Evolutionary conservation across 2,329 filamentous ascomycete genomes (phyloP), one percentile per base, ranked within the genome.

Genomic region (Colletotrichum sp.): DNA sequence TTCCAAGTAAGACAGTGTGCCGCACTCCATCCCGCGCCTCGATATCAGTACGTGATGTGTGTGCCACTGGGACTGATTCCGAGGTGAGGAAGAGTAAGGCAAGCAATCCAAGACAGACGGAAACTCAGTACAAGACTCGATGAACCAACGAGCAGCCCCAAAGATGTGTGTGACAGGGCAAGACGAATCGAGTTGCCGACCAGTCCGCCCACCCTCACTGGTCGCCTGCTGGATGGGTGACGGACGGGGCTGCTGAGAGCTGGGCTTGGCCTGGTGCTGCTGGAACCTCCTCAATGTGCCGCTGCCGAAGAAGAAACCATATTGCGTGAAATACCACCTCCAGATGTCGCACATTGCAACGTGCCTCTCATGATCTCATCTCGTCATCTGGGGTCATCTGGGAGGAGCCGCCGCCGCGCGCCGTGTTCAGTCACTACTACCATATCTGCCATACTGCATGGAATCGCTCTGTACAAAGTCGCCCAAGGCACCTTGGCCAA

Each of bases 251-350:
- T 52, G 48, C 60, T 70, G 57, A 44, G n/a, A 44, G 32, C 34
- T 48, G 61, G 65, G 30, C 60, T 57, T 22, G 59, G 44, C n/a
- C 16, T 4, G n/a, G 44, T 12, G 44, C 5, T 52, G n/a, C n/a
- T 52, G 44, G 39, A n/a, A 59, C 28, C 44, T 52, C 44, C 64
- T 66, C 25, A n/a, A 66, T 52, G 64, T 22, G 72, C 65, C 44
- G 57, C 57, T 30, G 30, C 72, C 16, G 44, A 61, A 68, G 55
- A 68, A 75, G 63, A 75, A 75, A 75, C 8, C 15, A 65, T 44
- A 22, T 22, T 52, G n/a, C n/a, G 44, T 52, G 30, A 32, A 34
- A 19, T 28, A 30, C 27, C 28, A 32, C 16, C 44, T 15, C 22
- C 61, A 25, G 16, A n/a, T 32, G 36, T 27, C 11, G 34, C 44